phyloP scores from a whole-genome alignment of 2,329 filamentous ascomycete genomes.

The Diaporthe caulivora region DNA sequence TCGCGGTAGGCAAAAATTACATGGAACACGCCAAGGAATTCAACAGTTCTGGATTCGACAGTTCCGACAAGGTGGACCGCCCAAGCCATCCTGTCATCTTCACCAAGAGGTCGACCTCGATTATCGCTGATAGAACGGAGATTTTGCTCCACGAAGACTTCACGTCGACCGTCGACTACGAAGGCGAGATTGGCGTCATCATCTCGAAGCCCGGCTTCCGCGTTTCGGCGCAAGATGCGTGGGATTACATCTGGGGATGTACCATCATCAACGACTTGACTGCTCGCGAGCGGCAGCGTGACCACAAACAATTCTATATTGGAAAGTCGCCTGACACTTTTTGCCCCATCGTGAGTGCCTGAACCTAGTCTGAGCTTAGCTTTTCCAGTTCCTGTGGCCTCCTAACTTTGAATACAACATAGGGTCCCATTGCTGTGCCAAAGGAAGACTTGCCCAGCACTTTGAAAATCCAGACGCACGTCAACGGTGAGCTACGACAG shows the following conservation, averaged over 20 bases:
- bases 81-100: slow-evolving; percentile 3
- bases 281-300: slow-evolving; percentile 5
- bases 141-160: not conserved
- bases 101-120: slow-evolving; percentile 1
- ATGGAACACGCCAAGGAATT: slow-evolving; percentile 11
- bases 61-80: slow-evolving; percentile 8
- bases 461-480: not conserved
- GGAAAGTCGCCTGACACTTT: slow-evolving; percentile 1
- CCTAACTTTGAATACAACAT: not conserved
- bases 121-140: slow-evolving; percentile 3
- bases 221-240: not conserved
- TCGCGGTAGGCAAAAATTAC: not conserved
- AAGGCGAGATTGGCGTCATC: not conserved
- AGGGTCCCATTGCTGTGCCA: not conserved
- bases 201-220: not conserved
- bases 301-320: slow-evolving; percentile 9
- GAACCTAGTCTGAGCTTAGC: too few species aligned
- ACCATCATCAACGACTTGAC: slow-evolving; percentile 10
- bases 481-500: not conserved
- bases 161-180: not conserved
- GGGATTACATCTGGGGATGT: not conserved
- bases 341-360: not conserved
- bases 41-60: slow-evolving; percentile 3
- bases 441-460: slow-evolving; percentile 1
- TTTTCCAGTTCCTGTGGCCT: not conserved